Percentiles rank a stretch among this genome's conserved stretches.
Conservation (phyloP, 1,139 yeast species). For the Meyerozyma guilliermondii region DNA sequence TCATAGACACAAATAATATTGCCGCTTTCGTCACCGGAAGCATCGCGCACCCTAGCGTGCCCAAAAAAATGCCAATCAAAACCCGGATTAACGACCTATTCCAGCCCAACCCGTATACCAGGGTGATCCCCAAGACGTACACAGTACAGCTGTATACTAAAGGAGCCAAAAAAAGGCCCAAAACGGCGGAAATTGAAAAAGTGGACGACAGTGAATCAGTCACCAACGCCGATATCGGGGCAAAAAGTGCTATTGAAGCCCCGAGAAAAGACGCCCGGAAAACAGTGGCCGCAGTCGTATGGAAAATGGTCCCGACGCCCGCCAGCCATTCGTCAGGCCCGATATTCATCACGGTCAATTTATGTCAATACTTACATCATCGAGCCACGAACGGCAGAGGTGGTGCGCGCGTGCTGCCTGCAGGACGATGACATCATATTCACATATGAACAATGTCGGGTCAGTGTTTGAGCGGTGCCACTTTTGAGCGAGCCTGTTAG, state of each 20-base stretch:
- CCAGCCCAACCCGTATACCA: neutral
- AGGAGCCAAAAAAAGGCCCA: neutral
- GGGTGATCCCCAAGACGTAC: neutral
- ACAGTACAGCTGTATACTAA: neutral
- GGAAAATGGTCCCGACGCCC: neutral
- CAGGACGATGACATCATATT: conserved; percentile 1
- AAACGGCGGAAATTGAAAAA: neutral
- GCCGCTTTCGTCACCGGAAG: neutral
- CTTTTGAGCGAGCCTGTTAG: neutral
- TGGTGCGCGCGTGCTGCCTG: neutral
- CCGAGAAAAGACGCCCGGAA: neutral
- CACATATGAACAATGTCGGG: neutral
- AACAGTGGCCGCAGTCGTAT: neutral
- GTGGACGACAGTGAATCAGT: neutral
- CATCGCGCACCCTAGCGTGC: neutral
- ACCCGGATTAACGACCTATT: neutral
- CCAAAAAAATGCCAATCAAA: neutral
- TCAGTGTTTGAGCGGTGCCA: neutral
- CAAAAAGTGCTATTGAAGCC: neutral
- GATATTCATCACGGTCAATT: neutral
- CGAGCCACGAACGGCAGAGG: neutral
- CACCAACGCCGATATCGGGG: neutral
- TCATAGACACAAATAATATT: neutral
- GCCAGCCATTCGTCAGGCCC: conserved; percentile 1
- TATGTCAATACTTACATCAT: neutral